These are phyloP conservation scores for Spathaspora sp. DNA, from an alignment of 1,139 yeast species.

Conservation along the genomic window DNA sequence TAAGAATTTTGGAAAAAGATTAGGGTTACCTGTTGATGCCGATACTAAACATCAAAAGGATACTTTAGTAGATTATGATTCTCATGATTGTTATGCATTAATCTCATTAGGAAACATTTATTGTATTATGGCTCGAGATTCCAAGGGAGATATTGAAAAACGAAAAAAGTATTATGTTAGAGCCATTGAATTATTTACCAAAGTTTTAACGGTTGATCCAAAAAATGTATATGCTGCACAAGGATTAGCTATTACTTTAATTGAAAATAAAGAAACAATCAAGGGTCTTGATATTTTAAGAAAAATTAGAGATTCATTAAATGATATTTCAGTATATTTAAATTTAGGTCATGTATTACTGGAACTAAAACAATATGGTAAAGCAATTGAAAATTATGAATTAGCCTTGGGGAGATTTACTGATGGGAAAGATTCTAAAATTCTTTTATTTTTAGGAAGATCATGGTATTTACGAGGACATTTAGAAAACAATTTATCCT, in stretches of 20 bases:
- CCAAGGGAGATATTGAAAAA: slow-evolving; percentile 62
- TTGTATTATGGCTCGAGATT: slow-evolving; percentile 77
- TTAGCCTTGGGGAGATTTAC: slow-evolving; percentile 70
- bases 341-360: slow-evolving; percentile 87
- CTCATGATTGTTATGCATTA: slow-evolving; percentile 87
- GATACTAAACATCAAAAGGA: slow-evolving; percentile 84
- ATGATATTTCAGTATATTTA: slow-evolving; percentile 78
- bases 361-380: slow-evolving; percentile 78
- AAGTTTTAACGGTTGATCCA: slow-evolving; percentile 82
- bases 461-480: slow-evolving; percentile 88
- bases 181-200: slow-evolving; percentile 87
- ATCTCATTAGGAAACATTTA: slow-evolving; percentile 89
- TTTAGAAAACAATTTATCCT: slow-evolving; percentile 61
- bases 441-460: slow-evolving; percentile 75
- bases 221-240: slow-evolving; percentile 95
- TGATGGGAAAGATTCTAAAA: slow-evolving; percentile 61
- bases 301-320: slow-evolving; percentile 85
- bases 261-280: slow-evolving; percentile 76
- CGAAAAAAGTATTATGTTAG: slow-evolving; percentile 77
- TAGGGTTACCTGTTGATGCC: slow-evolving; percentile 54
- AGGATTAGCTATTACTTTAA: slow-evolving; percentile 91
- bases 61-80: slow-evolving; percentile 76
- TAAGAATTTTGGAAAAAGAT: slow-evolving; percentile 56
- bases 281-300: slow-evolving; percentile 85
- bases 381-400: slow-evolving; percentile 88